Percentiles rank a stretch among this genome's conserved stretches.
Conservation (phyloP, 2,329 filamentous ascomycete species). For the Herpotrichia juniperi region DNA sequence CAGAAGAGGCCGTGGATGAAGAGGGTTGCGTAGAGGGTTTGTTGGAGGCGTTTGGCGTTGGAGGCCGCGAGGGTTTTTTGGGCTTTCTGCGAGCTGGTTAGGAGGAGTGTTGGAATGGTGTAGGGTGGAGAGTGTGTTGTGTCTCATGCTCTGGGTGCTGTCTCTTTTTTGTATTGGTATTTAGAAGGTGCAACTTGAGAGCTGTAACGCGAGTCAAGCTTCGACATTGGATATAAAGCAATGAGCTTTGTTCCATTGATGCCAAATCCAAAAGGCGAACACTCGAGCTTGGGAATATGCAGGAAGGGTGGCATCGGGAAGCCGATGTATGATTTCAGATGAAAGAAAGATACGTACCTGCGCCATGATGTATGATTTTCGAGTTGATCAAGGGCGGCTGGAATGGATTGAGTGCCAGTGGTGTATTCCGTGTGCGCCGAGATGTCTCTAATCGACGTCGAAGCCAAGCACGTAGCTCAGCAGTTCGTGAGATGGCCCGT, state of each 20-base stretch:
- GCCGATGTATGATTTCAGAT: no score
- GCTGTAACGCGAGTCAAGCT: no score
- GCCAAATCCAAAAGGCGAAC: no score
- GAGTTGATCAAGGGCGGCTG: not conserved
- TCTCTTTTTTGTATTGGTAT: no score
- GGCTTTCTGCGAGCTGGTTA: slow-evolving; percentile 51
- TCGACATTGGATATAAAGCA: not conserved
- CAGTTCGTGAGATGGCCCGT: slow-evolving; percentile 3
- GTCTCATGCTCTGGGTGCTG: not conserved
- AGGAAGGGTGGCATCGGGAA: no score
- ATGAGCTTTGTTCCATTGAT: no score
- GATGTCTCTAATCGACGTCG: not conserved
- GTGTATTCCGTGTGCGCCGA: not conserved
- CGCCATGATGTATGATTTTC: slow-evolving; percentile 22
- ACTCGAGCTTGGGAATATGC: no score
- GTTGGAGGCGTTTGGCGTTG: slow-evolving; percentile 78
- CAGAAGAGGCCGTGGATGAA: slow-evolving; percentile 77
- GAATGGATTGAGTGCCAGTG: not conserved
- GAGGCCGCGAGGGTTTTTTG: slow-evolving; percentile 72
- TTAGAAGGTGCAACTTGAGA: no score
- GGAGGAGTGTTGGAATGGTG: not conserved
- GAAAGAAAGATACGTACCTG: slow-evolving; percentile 19
- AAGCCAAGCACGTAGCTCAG: not conserved
- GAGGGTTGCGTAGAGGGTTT: slow-evolving; percentile 79
- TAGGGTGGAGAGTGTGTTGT: slow-evolving; percentile 1